Evolutionary conservation across 257 asterid genomes (phyloP).

Genomic region (Ocimum tenuiflorum): DNA sequence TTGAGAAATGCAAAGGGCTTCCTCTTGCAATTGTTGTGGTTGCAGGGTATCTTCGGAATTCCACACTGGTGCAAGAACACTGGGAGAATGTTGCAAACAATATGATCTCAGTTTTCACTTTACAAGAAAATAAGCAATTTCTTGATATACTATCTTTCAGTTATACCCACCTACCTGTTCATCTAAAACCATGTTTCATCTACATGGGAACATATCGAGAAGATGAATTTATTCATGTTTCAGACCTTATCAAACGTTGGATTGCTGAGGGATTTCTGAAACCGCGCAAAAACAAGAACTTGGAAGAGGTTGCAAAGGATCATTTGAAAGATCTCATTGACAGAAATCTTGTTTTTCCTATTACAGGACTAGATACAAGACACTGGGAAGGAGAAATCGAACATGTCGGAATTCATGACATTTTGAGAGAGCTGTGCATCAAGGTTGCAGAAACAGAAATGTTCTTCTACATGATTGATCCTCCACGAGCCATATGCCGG

Average conservation of each 20-base stretch:
- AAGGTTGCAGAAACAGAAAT: not conserved
- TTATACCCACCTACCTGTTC: not conserved
- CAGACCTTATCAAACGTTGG: not conserved
- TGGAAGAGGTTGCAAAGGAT: not conserved
- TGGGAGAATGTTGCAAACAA: not conserved
- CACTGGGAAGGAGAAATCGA: no score
- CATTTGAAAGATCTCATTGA: not conserved
- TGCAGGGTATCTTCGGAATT: not conserved
- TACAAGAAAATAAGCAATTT: not conserved
- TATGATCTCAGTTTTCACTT: not conserved
- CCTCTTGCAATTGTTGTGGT: not conserved
- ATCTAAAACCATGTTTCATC: not conserved
- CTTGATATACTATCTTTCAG: not conserved
- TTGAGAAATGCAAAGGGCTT: not conserved
- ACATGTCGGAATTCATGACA: not conserved
- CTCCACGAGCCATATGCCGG: not conserved
- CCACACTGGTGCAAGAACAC: not conserved
- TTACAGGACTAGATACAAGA: no score
- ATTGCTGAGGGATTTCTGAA: not conserved
- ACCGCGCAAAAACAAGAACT: not conserved
- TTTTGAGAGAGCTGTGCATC: not conserved
- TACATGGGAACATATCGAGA: not conserved
- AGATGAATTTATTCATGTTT: not conserved
- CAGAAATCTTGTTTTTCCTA: not conserved
- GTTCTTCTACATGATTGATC: not conserved